Conservation (phyloP, 768 basidiomycete species). For the Tulasnella sp. region DNA sequence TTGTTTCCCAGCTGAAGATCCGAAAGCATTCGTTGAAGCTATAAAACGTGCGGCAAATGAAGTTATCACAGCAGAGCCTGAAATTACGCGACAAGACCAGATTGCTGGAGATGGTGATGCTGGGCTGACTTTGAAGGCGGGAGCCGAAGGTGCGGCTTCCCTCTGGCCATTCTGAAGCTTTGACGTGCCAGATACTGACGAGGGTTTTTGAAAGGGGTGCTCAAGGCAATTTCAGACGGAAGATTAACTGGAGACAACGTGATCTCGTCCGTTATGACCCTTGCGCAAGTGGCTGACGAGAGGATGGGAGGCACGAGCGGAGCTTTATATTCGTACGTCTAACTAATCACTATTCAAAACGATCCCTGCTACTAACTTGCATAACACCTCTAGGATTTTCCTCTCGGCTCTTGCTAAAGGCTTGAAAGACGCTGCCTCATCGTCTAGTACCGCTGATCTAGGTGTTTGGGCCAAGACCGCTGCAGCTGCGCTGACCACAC, state of each 20-base stretch:
- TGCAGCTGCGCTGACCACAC: constrained; percentile 45
- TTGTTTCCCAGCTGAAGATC: constrained; percentile 37
- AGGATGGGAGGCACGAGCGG: constrained; percentile 90
- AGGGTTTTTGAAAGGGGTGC: constrained; percentile 42
- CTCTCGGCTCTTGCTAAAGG: constrained; percentile 80
- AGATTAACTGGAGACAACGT: constrained; percentile 57
- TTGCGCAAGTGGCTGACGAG: constrained; percentile 71
- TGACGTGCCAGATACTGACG: background rate
- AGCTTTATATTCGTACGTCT: constrained; percentile 76
- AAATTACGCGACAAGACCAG: constrained; percentile 85
- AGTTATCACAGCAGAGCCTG: constrained; percentile 70
- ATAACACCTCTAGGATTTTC: constrained; percentile 55
- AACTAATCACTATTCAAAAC: background rate
- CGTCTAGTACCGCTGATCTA: constrained; percentile 32
- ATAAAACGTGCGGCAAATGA: constrained; percentile 55
- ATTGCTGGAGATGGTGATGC: constrained; percentile 88
- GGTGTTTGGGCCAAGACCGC: constrained; percentile 58
- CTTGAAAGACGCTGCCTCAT: constrained; percentile 37
- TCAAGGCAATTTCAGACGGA: constrained; percentile 49
- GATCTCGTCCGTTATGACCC: constrained; percentile 52
- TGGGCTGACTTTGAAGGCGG: constrained; percentile 61
- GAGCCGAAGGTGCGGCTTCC: constrained; percentile 51
- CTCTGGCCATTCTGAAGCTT: constrained; percentile 24
- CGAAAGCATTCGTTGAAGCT: constrained; percentile 44
- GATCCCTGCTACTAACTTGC: background rate